Conservation (phyloP, 805 yeast species). For the Lipomyces lipofer region DNA sequence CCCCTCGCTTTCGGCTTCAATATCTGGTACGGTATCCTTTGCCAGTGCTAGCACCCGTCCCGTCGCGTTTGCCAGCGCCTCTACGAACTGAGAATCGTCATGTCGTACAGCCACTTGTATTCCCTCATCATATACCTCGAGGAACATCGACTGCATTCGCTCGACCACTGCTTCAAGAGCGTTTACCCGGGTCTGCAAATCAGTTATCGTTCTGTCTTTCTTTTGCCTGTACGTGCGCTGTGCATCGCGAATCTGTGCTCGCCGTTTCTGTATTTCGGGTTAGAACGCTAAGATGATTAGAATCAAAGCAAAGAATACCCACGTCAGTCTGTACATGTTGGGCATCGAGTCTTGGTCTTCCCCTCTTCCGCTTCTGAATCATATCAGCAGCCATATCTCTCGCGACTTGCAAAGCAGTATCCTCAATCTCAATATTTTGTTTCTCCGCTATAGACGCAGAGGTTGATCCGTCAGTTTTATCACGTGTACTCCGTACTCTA, state of each 20-base stretch:
- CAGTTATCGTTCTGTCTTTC: conserved; percentile 13
- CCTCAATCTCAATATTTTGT: neutral
- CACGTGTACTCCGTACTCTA: too few relatives aligned
- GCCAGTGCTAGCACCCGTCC: conserved; percentile 3
- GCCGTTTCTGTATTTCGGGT: conserved; percentile 5
- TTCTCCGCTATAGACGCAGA: too few relatives aligned
- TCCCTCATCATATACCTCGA: conserved; percentile 13
- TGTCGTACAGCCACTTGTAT: conserved; percentile 3
- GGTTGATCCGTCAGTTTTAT: too few relatives aligned
- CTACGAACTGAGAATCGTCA: neutral
- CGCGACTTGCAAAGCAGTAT: neutral
- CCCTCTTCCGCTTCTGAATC: neutral
- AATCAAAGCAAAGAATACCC: neutral
- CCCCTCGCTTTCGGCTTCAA: neutral
- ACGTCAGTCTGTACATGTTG: neutral
- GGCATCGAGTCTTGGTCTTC: neutral
- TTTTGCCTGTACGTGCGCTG: conserved; percentile 21
- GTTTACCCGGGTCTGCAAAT: conserved; percentile 9
- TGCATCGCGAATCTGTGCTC: conserved; percentile 22
- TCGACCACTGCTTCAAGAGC: conserved; percentile 10
- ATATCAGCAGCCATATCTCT: neutral
- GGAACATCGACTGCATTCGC: conserved; percentile 10
- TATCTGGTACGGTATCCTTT: conserved; percentile 1
- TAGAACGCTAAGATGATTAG: neutral
- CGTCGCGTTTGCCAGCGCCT: conserved; percentile 6